Conservation (phyloP, 768 basidiomycete species). For the Naganishia vaughanmartiniae region DNA sequence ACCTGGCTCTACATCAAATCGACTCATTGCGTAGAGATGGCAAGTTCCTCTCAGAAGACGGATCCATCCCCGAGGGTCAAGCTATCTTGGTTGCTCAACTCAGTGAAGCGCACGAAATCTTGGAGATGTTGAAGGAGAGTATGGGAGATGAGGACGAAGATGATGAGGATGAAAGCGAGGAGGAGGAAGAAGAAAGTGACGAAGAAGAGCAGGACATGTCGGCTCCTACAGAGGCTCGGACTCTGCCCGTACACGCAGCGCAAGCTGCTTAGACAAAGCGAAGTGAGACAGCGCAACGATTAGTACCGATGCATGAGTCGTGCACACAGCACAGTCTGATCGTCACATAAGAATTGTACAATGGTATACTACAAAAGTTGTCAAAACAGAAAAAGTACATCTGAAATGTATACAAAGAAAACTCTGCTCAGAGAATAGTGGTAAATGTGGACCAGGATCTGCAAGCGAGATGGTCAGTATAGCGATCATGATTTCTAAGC, state of each 20-base stretch:
- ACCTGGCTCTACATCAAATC: conserved; percentile 90
- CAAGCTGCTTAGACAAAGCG: neutral
- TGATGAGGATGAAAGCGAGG: conserved; percentile 15
- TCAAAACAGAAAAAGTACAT: neutral
- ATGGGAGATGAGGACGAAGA: conserved; percentile 71
- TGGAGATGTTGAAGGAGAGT: conserved; percentile 87
- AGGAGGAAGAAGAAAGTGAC: conserved; percentile 22
- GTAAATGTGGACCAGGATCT: conserved; percentile 33
- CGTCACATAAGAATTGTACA: neutral
- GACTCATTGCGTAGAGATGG: conserved; percentile 90
- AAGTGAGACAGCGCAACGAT: neutral
- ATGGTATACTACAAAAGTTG: neutral
- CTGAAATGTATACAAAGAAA: neutral
- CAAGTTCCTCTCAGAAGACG: conserved; percentile 84
- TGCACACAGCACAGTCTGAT: neutral
- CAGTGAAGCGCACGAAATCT: conserved; percentile 90
- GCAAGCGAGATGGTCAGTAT: neutral
- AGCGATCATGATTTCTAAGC: neutral
- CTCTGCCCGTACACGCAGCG: conserved; percentile 5
- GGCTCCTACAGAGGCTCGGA: neutral
- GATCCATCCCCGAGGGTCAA: conserved; percentile 89
- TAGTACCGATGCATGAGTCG: neutral
- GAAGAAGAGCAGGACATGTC: conserved; percentile 20
- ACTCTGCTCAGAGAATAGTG: conserved; percentile 19
- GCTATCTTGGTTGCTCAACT: conserved; percentile 93